Base-by-base conservation (phyloP, 1,284 basidiomycete species). In the Cystobasidiaceae sp. region DNA sequence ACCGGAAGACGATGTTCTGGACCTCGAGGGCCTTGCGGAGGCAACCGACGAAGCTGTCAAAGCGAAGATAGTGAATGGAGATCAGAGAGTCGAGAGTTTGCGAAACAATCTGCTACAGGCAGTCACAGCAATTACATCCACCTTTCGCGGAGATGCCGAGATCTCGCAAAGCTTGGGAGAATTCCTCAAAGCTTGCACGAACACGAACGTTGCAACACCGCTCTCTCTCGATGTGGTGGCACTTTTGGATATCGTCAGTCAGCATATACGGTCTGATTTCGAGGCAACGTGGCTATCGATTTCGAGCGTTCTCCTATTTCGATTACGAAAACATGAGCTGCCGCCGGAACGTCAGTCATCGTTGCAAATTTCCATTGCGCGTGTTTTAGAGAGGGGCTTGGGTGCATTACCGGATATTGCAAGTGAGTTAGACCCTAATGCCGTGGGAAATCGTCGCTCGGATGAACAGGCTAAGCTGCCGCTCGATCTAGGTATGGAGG, bases 1-100 rank as follows among this genome's bases (percentile, higher is more conserved):
- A 11, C 74, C 74, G 1, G 73, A 75, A 33, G 69, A 66, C 19
- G 73, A 73, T 23, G 59, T 74, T 2, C 52, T 74, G 41, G 70
- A 71, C 48, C 67, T 75, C 17, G 73, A 74, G 43, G 49, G 66
- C 1, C 64, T 68, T 28, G 52, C 70, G 13, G 72, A 73, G 30
- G 69, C 70, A 15, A 66, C 68, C 15, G 19, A 37, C 8, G 63
- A 62, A 43, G 60, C 48, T 3, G 62, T 52, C 11, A 65, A 70
- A 17, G 32, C 64, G 1, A 48, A 60, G 15, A 8, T 48, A 27
- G 50, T 62, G 19, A 52, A 19, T 41, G n/a, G 33, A 25, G 70
- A 72, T 54, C 28, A 48, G 1, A 52, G 67, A 4, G 59, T 75
- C 11, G 55, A 33, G 3, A 58, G 49, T 15, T 43, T 74, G 48